Conservation (phyloP, 257 asterid species). For the Plantago ovata region DNA sequence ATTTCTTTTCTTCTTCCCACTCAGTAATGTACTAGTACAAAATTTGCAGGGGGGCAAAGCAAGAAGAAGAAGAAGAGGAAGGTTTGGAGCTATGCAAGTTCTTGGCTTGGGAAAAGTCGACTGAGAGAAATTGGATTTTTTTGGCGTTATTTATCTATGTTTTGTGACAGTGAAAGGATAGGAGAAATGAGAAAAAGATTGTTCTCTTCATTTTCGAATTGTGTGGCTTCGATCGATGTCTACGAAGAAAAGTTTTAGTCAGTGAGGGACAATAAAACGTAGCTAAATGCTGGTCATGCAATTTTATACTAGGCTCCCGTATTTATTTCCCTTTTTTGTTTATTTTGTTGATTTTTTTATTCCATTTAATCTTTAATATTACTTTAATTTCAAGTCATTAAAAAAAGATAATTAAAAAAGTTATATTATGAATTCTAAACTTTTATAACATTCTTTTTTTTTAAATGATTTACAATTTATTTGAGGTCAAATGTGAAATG, state of each 20-base stretch:
- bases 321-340: too few relatives aligned
- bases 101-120: neutral
- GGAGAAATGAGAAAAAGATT: conserved; percentile 11
- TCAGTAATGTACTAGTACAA: too few relatives aligned
- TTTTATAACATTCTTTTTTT: too few relatives aligned
- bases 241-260: conserved; percentile 21
- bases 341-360: too few relatives aligned
- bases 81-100: conserved; percentile 5
- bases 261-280: neutral
- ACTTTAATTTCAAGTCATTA: too few relatives aligned
- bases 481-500: too few relatives aligned
- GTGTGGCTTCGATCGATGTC: conserved; percentile 33
- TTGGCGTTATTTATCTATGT: neutral
- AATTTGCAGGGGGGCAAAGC: too few relatives aligned
- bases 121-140: neutral
- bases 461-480: too few relatives aligned
- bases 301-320: neutral
- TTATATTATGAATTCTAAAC: too few relatives aligned
- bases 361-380: too few relatives aligned
- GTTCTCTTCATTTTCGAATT: neutral
- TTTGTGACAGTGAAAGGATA: conserved; percentile 16
- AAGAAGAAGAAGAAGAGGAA: too few relatives aligned
- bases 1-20: conserved; percentile 11
- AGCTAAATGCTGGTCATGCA: neutral
- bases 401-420: too few relatives aligned